A percentile compares a stretch with the other conserved stretches of the same genome.
phyloP scores from a whole-genome alignment of 345 rosid species.

The Mercurialis annua region DNA sequence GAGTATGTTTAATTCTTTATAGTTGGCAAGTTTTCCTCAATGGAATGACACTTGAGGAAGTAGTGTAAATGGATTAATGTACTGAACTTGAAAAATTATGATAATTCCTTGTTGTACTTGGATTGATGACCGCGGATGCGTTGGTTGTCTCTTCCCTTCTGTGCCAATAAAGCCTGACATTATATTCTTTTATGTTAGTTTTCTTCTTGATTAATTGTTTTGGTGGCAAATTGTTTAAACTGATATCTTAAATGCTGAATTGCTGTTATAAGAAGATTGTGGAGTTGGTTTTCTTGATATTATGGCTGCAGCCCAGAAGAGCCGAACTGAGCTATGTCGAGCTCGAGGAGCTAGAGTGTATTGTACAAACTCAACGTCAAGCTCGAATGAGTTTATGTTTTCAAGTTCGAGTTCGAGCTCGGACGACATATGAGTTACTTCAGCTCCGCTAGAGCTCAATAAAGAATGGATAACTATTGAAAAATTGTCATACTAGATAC shows the following conservation, averaged over 20 bases:
- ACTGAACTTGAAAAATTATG: not conserved
- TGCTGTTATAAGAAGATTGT: not conserved
- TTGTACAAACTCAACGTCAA: no score
- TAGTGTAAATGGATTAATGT: conserved; percentile 1
- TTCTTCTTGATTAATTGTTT: not conserved
- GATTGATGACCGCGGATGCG: not conserved
- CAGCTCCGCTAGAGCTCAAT: no score
- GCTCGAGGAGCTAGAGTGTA: no score
- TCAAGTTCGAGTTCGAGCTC: no score
- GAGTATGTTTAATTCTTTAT: not conserved
- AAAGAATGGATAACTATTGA: no score
- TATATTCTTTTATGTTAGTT: not conserved
- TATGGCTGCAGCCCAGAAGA: no score
- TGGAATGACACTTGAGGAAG: conserved; percentile 1
- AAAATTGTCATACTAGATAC: no score
- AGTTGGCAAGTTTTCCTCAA: not conserved
- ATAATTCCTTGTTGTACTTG: not conserved
- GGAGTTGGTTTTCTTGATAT: not conserved
- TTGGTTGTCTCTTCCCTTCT: not conserved
- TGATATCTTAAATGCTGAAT: no score
- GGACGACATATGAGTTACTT: no score
- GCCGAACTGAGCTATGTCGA: no score
- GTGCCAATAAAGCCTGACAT: not conserved
- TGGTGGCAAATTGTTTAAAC: not conserved
- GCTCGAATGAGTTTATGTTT: no score